phyloP scores from a whole-genome alignment of 225 moss, liverwort and hornwort genomes.

The Sphagnum contortum region DNA sequence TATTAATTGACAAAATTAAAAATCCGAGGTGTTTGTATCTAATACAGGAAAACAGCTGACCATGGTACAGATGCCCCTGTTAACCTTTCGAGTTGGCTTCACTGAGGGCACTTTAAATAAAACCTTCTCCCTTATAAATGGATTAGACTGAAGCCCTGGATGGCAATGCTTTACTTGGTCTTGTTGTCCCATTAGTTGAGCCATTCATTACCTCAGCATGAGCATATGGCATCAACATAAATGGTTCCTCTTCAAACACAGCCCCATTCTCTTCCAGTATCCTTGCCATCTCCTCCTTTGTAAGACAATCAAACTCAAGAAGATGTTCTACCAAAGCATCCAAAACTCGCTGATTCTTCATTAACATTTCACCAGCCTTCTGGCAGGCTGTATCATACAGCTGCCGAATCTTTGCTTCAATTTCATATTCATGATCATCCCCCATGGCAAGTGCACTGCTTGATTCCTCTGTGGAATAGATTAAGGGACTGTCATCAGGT shows the following conservation, averaged over 20 bases:
- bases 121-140: neutral
- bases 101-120: neutral
- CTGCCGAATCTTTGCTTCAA: conserved; percentile 58
- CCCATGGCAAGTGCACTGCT: conserved; percentile 67
- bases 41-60: conserved; percentile 18
- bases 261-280: conserved; percentile 79
- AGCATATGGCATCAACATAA: conserved; percentile 50
- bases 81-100: conserved; percentile 10
- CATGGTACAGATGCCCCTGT: conserved; percentile 26
- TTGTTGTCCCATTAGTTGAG: conserved; percentile 45
- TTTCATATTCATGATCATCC: conserved; percentile 68
- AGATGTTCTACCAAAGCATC: conserved; percentile 84
- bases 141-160: conserved; percentile 52
- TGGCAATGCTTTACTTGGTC: conserved; percentile 42
- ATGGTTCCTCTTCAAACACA: conserved; percentile 63
- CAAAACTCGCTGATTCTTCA: conserved; percentile 53
- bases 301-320: conserved; percentile 57
- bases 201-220: conserved; percentile 48
- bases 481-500: conserved; percentile 86
- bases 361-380: conserved; percentile 66
- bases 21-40: conserved; percentile 5
- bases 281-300: conserved; percentile 52
- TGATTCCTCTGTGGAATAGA: conserved; percentile 48
- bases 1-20: too few species aligned
- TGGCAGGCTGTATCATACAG: conserved; percentile 61